Evolutionary conservation across 352 stramenopile species (phyloP), one percentile per base, ranked within the genome.

Genomic region (Peronosclerospora sorghi): DNA sequence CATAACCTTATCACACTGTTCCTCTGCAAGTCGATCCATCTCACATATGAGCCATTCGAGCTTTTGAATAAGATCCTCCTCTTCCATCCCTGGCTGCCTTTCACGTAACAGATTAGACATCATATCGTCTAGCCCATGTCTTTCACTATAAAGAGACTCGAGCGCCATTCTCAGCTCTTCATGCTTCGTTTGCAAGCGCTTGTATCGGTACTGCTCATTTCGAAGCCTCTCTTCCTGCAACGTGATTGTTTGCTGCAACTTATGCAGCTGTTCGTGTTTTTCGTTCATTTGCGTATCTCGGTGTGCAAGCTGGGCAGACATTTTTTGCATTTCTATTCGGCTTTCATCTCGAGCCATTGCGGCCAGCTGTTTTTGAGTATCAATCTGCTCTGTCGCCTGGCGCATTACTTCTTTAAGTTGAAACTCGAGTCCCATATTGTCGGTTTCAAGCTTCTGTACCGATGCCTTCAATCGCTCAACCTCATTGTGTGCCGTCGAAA

Each of bases 271-370:
- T 30, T 72, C 54, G 2, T 62, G 52, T 1, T 63, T 63, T 45
- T 70, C 63, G 28, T 20, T 65, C 48, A 81, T 59, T 18, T 81
- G 68, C 28, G 69, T 55, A 13, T 77, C 63, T 39, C 65, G 62
- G 19, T 73, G 56, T 1, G 59, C 32, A 13, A 81, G 41, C 37
- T 77, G 59, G 2, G 19, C 35, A 1, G 48, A 65, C 14, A 76
- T 34, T 15, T 53, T 65, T 29, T 76, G 61, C 28, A 81, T 15
- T 41, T 78, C 60, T 23, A 40, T 54, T 21, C 53, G 58, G 0
- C 65, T 64, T 41, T 77, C 68, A 41, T 75, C 62, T n/a, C 43
- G 70, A 7, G 43, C 56, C 40, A 78, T 41, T 37, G 56, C 56
- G 29, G 61, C 54, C 13, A 60, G 60, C 28, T 77, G 61, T 28